Evolutionary conservation across 2,329 filamentous ascomycete genomes (phyloP), one percentile per base, ranked within the genome.

Genomic region (Botrytis paeoniae): DNA sequence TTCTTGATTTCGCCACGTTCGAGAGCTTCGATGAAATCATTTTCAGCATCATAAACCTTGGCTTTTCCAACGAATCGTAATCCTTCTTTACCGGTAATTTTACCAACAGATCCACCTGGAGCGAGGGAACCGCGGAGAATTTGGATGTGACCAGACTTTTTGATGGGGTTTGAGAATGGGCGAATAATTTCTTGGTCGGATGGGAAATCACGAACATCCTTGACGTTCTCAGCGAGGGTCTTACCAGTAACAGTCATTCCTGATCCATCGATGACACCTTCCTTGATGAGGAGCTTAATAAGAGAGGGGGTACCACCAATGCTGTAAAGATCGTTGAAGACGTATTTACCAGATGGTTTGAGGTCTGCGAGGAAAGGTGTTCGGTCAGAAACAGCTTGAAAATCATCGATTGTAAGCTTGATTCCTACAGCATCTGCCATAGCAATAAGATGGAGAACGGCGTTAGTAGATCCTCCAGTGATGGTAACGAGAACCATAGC

Each of bases 401-500:
- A 95, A 83, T 96, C 93, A 78, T 96, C 93, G 74, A 96, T 91
- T 64, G 91, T 93, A 72, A 96, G 88, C 82, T 93, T 92, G 81
- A 96, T 87, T 78, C 92, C 93, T 35, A 94, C 92, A 9, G 91
- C 88, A 83, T 95, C 91, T 74, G 93, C 93, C 73, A 95, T 94
- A 79, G 93, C 93, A 80, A 96, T 93, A 65, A 96, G 83, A 82
- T 96, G 93, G 63, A 96, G 88, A 51, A 96, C 93, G 57, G 93
- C 93, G 82, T 96, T 96, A 76, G 93, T 96, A 79, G 92, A 94
- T 75, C 93, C 93, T 71, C 93, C 93, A 4, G 93, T 92, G 78
- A 95, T 92, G 81, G 91, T 95, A 76, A 94, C 90, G 39, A 95
- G 86, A 16, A 92, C 88, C 92, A 96, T 95, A 79, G 93, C 93